Percentiles rank a stretch among this genome's conserved stretches.
Conservation (phyloP, 1,139 yeast species). For the Groenewaldozyma sp. region DNA sequence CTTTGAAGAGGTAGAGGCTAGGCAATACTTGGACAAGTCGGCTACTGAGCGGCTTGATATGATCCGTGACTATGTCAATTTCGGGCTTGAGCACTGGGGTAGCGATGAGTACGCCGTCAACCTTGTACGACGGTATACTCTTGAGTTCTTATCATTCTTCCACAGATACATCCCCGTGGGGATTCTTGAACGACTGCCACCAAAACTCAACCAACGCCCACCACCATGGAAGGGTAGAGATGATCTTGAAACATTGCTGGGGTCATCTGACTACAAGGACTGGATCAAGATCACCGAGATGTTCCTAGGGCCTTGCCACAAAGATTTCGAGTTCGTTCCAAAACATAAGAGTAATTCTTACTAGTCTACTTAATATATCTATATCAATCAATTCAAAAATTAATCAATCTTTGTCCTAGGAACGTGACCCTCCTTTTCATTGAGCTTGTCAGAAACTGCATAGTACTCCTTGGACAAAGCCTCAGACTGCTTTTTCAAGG, state of each 20-base stretch:
- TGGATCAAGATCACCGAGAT: conserved; percentile 97
- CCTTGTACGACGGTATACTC: conserved; percentile 78
- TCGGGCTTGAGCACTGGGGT: conserved; percentile 96
- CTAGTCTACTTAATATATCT: conserved; percentile 21
- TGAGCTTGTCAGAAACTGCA: conserved; percentile 35
- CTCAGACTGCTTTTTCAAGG: conserved; percentile 63
- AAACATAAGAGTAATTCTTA: conserved; percentile 90
- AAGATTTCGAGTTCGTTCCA: conserved; percentile 70
- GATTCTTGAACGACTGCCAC: conserved; percentile 78
- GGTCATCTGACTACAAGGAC: conserved; percentile 75
- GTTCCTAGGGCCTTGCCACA: conserved; percentile 83
- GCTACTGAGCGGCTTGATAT: conserved; percentile 82
- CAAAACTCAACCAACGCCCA: conserved; percentile 86
- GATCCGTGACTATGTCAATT: conserved; percentile 57
- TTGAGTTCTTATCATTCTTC: conserved; percentile 90
- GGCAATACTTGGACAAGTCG: conserved; percentile 82
- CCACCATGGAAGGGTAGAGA: conserved; percentile 92
- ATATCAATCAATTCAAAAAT: conserved; percentile 3
- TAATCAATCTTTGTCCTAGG: conserved; percentile 21
- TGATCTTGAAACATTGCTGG: conserved; percentile 83
- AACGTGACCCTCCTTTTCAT: conserved; percentile 19
- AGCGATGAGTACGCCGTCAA: conserved; percentile 91
- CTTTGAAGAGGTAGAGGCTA: conserved; percentile 86
- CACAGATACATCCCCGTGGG: conserved; percentile 95
- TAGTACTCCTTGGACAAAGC: conserved; percentile 59